Evolutionary conservation across 2,329 filamentous ascomycete genomes (phyloP), one percentile per base, ranked within the genome.

Genomic region (Sphaerulina populicola): DNA sequence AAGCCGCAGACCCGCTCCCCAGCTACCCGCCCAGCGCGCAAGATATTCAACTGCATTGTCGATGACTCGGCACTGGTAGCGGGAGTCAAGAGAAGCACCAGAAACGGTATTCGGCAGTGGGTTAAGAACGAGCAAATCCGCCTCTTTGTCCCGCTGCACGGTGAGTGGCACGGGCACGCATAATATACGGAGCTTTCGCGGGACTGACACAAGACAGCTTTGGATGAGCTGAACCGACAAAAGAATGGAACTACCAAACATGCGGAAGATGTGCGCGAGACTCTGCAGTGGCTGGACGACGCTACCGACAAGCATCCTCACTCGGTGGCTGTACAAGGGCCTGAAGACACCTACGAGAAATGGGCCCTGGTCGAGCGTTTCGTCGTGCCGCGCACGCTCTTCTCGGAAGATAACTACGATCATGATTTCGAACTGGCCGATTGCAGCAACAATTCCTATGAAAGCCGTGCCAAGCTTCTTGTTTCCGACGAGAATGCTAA

Each of bases 31-130:
- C 61, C 64, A 23, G 53, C 57, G 10, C 69, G 72, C 58, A 76
- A 75, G 66, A 61, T 75, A 51, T 76, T 77, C 70, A 76, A 76
- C 66, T 76, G 74, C 63, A 76, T 76, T 57, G 72, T 75, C 57
- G 74, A 77, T 60, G 74, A 76, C 57, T 73, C 71, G 15, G 74
- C 74, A 30, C 61, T 77, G 56, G 68, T 76, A 50, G 72, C 72
- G 37, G 74, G 74, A 52, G 72, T 74, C 44, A 75, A 75, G 68
- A 72, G 70, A 62, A 74, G 71, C 63, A 76, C 74, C 49, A 67
- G 73, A 56, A 74, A 77, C 59, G 74, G 74, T 47, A 74, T 77
- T 55, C 67, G 72, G 62, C 74, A 75, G 63, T 76, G 74, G 74
- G 68, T 75, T 36, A 68, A 69, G 52, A 71, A 72, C 55, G 73